Base-by-base conservation (phyloP, 176 grass and related monocot genomes). In the Paspalum notatum region DNA sequence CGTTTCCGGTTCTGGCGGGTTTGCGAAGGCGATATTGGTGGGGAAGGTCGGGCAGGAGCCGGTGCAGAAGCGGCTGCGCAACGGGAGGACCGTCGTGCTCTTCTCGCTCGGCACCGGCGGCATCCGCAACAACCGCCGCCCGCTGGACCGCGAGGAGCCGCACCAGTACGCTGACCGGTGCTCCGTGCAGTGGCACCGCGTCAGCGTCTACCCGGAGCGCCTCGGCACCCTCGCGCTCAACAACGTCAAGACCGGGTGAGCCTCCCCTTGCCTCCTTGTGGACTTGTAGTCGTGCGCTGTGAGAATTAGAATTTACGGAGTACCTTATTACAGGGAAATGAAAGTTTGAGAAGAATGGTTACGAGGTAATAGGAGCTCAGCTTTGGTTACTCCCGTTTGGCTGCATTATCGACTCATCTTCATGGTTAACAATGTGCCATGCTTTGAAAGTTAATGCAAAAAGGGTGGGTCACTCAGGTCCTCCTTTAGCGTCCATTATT, bases 131-230 rank as follows among this genome's bases (percentile, higher is more conserved):
- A 99, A 93, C 75, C 92, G 96, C 61, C 90, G 92, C 74, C 96
- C 92, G 22, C 48, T 95, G 42, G 86, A 92, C 4, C 76, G 87
- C 43, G 96, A 93, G 74, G 90, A 91, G 60, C 90, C 96, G 20
- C 87, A 90, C 62, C 90, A 93, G 66, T 93, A 99, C 48, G 92
- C 93, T 0, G 82, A 91, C 6, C 79, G 96, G 27, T 91, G 86
- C 88, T 42, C 90, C 22, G 92, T 95, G 88, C 96, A 99, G 88
- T 99, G 96, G 96, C 96, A 99, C 77, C 90, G 96, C 52, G 92
- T 99, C 32, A 85, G 86, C 70, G 68, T 95, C 60, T 99, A 99
- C 50, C 66, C 78, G 5, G 75, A 89, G 7, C 74, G 88, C 12
- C 86, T 99, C 5, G 49, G 84, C 54, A 55, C 44, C n/a, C 65